Conservation (phyloP, 495 filamentous ascomycete genomes). For the Astrothelium macrocarpum region DNA sequence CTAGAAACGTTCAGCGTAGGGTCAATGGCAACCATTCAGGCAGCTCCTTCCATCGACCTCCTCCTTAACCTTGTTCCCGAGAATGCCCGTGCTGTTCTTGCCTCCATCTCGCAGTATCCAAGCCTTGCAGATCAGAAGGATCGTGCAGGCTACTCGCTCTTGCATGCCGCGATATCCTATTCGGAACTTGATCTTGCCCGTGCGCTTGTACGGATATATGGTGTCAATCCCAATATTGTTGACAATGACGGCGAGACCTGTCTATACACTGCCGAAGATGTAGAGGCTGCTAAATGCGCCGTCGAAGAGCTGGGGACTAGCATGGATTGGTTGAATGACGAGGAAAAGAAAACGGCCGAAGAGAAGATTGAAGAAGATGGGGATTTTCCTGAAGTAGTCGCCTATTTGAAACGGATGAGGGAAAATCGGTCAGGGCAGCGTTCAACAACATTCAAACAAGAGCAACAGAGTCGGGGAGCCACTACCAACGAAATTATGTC, state of each 20-base stretch:
- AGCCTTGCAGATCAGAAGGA: constrained; percentile 29
- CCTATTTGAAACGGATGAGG: constrained; percentile 12
- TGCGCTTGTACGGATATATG: constrained; percentile 63
- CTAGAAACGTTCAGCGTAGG: too few relatives aligned
- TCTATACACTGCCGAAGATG: constrained; percentile 71
- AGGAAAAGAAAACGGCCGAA: constrained; percentile 32
- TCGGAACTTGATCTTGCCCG: constrained; percentile 72
- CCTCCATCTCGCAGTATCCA: constrained; percentile 24
- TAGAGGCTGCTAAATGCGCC: constrained; percentile 62
- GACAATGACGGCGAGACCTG: constrained; percentile 90
- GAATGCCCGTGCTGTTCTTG: constrained; percentile 25
- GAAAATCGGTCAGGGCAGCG: constrained; percentile 2
- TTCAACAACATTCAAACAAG: background rate
- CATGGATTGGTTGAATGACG: constrained; percentile 24
- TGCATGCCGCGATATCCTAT: constrained; percentile 91
- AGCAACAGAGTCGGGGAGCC: background rate
- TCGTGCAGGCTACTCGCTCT: constrained; percentile 58
- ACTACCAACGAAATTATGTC: background rate
- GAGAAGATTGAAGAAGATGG: constrained; percentile 40
- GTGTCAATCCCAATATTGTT: constrained; percentile 64
- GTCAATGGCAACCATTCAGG: background rate
- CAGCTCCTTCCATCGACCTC: constrained; percentile 25
- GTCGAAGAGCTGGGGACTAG: constrained; percentile 75
- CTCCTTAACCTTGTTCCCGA: constrained; percentile 34
- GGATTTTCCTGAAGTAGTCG: constrained; percentile 28